Percentiles rank a stretch among this genome's conserved stretches.
These are phyloP conservation scores for Spizellomyces sp. DNA, from an alignment of 192 early-diverging fungal species.

Conservation along the genomic window DNA sequence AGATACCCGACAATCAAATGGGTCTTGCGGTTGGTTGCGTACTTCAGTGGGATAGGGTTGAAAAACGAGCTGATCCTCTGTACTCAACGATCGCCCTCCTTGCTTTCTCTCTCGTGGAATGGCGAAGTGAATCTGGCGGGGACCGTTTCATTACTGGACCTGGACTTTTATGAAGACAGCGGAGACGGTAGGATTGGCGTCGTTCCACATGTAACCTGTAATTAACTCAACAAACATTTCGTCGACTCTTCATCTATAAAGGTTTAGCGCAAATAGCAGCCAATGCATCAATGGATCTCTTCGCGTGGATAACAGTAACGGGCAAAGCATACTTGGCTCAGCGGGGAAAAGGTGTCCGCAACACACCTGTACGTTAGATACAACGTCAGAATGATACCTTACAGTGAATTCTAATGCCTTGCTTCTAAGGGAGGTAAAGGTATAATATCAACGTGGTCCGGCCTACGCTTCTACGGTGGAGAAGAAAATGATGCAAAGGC, in stretches of 20 bases:
- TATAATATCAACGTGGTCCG: slow-evolving; percentile 28
- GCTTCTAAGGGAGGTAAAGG: slow-evolving; percentile 4
- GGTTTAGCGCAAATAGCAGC: slow-evolving; percentile 23
- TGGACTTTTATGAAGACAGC: slow-evolving; percentile 52
- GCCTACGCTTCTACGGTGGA: slow-evolving; percentile 36
- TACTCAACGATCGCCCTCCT: slow-evolving; percentile 66
- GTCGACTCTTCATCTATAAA: background rate
- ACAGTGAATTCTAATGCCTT: background rate
- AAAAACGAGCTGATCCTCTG: slow-evolving; percentile 70
- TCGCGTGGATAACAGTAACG: slow-evolving; percentile 56
- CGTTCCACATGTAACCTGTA: no score
- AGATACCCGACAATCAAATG: background rate
- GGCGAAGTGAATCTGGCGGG: slow-evolving; percentile 62
- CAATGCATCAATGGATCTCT: slow-evolving; percentile 42
- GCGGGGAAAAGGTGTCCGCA: background rate
- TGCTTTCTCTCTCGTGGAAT: slow-evolving; percentile 74
- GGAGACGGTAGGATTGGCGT: slow-evolving; percentile 34
- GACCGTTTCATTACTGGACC: slow-evolving; percentile 53
- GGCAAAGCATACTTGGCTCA: slow-evolving; percentile 69
- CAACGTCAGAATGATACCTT: background rate
- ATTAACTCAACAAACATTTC: background rate
- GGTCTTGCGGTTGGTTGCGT: background rate
- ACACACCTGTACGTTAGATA: background rate
- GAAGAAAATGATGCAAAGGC: slow-evolving; percentile 22
- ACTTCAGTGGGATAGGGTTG: slow-evolving; percentile 60